phyloP scores from a whole-genome alignment of 306 rosid species.

The Glycine latifolia region DNA sequence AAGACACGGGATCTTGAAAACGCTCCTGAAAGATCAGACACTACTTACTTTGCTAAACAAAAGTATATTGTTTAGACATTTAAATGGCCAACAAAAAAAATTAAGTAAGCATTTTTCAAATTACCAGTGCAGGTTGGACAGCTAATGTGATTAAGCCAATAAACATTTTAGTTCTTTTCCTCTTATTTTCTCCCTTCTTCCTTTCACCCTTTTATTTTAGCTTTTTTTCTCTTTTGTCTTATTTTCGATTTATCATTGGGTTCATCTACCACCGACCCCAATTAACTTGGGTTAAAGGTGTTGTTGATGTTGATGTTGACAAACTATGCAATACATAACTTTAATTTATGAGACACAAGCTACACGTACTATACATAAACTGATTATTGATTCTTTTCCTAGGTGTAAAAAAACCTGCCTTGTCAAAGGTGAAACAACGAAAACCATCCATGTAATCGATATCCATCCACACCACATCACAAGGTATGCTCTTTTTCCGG shows the following conservation, averaged over 20 bases:
- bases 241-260: too few relatives aligned
- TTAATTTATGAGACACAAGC: slow-evolving; percentile 25
- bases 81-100: slow-evolving; percentile 35
- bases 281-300: too few relatives aligned
- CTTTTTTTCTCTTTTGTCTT: too few relatives aligned
- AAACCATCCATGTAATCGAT: slow-evolving; percentile 97
- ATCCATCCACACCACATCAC: slow-evolving; percentile 97
- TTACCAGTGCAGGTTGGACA: slow-evolving; percentile 25
- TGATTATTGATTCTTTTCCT: background rate
- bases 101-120: slow-evolving; percentile 32
- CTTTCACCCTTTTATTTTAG: too few relatives aligned
- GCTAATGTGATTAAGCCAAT: slow-evolving; percentile 15
- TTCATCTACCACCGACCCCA: too few relatives aligned
- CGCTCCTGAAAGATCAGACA: slow-evolving; percentile 64
- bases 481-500: slow-evolving; percentile 80
- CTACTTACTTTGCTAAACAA: slow-evolving; percentile 30
- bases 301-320: too few relatives aligned
- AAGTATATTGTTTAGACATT: slow-evolving; percentile 12
- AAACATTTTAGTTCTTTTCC: too few relatives aligned
- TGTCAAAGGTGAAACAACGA: slow-evolving; percentile 92
- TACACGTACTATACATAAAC: slow-evolving; percentile 11
- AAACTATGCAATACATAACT: slow-evolving; percentile 1
- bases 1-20: slow-evolving; percentile 76
- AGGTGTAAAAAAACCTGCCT: slow-evolving; percentile 53
- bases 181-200: too few relatives aligned